These are phyloP conservation scores for Ustilaginoidea virens DNA, from an alignment of 2,329 filamentous ascomycete genomes.

Conservation along the genomic window DNA sequence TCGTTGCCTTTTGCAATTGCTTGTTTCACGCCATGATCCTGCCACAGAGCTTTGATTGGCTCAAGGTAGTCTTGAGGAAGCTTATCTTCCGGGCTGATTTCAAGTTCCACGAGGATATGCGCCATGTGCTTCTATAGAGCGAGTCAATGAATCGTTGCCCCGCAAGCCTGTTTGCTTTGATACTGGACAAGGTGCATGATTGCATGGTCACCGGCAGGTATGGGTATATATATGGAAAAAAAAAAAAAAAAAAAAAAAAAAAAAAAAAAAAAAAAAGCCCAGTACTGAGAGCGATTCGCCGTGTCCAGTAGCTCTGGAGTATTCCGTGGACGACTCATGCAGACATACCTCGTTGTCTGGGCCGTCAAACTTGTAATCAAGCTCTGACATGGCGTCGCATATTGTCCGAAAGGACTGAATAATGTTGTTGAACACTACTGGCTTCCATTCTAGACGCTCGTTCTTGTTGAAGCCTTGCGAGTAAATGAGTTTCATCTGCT, in stretches of 20 bases:
- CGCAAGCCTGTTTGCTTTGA: too few species aligned
- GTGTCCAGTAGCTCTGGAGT: not conserved
- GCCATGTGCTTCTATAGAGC: conserved; percentile 55
- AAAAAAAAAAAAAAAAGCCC: too few species aligned
- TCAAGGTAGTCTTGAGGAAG: conserved; percentile 65
- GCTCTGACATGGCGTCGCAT: conserved; percentile 78
- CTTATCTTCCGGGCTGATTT: conserved; percentile 67
- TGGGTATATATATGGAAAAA: too few species aligned
- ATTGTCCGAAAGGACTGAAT: conserved; percentile 85
- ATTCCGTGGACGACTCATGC: too few species aligned
- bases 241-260: too few species aligned
- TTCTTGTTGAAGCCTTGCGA: conserved; percentile 77
- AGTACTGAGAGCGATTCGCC: not conserved
- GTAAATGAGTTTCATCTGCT: conserved; percentile 98
- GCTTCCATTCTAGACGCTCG: conserved; percentile 86
- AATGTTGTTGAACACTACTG: conserved; percentile 91
- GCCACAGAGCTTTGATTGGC: conserved; percentile 76
- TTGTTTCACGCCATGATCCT: conserved; percentile 64
- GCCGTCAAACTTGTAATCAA: conserved; percentile 64
- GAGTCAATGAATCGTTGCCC: not conserved
- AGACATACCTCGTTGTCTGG: conserved; percentile 61
- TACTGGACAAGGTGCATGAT: too few species aligned
- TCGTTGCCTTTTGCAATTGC: conserved; percentile 93
- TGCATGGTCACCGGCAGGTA: too few species aligned
- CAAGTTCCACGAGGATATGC: conserved; percentile 61